Evolutionary conservation across 768 basidiomycete species (phyloP).

Genomic region (Boletus rubropictus): DNA sequence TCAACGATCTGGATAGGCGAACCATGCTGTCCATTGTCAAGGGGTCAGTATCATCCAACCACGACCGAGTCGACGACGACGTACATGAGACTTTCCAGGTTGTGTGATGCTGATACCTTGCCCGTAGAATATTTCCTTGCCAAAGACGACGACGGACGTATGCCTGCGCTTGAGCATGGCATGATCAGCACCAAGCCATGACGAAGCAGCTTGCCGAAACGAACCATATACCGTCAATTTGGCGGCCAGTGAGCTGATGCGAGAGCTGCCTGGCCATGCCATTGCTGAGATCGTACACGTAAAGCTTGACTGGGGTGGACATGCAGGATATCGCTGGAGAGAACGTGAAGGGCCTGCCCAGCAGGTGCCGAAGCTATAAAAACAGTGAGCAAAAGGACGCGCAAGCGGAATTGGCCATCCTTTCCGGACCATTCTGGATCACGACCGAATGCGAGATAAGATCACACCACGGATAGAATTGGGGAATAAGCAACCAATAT

Average conservation of each 20-base stretch:
- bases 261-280: constrained; percentile 81
- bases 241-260: constrained; percentile 73
- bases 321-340: constrained; percentile 6
- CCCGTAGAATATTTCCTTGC: constrained; percentile 86
- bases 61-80: constrained; percentile 24
- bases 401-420: constrained; percentile 8
- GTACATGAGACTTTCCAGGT: constrained; percentile 80
- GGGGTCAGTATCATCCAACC: background rate
- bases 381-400: constrained; percentile 2
- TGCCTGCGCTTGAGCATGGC: constrained; percentile 52
- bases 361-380: constrained; percentile 4
- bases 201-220: constrained; percentile 15
- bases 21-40: constrained; percentile 52
- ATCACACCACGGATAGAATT: too few relatives aligned
- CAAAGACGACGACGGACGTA: constrained; percentile 84
- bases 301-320: constrained; percentile 58
- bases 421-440: background rate
- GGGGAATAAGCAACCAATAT: too few relatives aligned
- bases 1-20: constrained; percentile 62
- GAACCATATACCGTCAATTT: constrained; percentile 92
- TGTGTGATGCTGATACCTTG: constrained; percentile 68
- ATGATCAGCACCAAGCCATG: constrained; percentile 5
- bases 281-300: constrained; percentile 88
- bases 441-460: constrained; percentile 7
- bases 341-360: background rate